Conservation (phyloP, 192 early-diverging fungal genomes). For the Entophlyctis helioformis region DNA sequence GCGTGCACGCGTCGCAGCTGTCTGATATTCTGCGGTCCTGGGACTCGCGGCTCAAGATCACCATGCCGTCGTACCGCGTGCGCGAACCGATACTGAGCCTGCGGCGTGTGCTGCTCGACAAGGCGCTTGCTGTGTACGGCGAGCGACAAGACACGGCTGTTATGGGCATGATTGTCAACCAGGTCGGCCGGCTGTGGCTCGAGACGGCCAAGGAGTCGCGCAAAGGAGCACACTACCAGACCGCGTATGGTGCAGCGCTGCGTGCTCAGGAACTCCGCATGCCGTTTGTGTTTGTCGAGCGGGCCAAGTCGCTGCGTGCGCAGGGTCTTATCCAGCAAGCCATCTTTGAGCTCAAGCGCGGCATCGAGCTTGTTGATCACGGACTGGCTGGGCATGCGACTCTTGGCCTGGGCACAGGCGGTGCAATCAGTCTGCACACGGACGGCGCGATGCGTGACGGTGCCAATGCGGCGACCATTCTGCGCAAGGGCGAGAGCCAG, state of each 20-base stretch:
- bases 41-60: slow-evolving; percentile 35
- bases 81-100: slow-evolving; percentile 51
- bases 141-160: too few relatives aligned
- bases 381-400: too few relatives aligned
- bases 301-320: slow-evolving; percentile 45
- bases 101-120: slow-evolving; percentile 40
- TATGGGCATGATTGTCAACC: neutral
- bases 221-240: slow-evolving; percentile 40
- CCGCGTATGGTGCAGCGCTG: slow-evolving; percentile 47
- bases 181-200: slow-evolving; percentile 46
- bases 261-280: slow-evolving; percentile 32
- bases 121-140: too few relatives aligned
- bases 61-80: slow-evolving; percentile 38
- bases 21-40: too few relatives aligned
- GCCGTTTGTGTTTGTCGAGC: slow-evolving; percentile 30
- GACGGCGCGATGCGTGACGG: too few relatives aligned
- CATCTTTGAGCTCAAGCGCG: slow-evolving; percentile 34
- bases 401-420: too few relatives aligned
- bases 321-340: slow-evolving; percentile 39
- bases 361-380: too few relatives aligned
- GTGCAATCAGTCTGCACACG: too few relatives aligned
- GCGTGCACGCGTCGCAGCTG: neutral
- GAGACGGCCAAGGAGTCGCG: slow-evolving; percentile 44
- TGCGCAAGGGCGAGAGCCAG: too few relatives aligned
- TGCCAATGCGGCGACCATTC: too few relatives aligned